phyloP scores from a whole-genome alignment of 2,329 filamentous ascomycete species.

The Colletotrichum aenigma region DNA sequence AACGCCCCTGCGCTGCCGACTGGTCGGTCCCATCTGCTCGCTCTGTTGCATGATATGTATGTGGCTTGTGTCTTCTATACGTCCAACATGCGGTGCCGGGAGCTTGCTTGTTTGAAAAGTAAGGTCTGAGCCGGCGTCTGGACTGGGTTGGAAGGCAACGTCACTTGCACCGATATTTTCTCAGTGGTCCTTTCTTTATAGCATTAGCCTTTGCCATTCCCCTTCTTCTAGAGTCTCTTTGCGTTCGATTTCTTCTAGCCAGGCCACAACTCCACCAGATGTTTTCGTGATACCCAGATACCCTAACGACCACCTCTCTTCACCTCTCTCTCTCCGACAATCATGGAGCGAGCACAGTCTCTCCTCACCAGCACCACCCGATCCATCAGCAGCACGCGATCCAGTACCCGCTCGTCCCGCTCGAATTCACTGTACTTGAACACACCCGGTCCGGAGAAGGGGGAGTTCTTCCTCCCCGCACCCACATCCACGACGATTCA shows the following conservation, averaged over 20 bases:
- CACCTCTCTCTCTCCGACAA: constrained; percentile 9
- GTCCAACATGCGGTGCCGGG: constrained; percentile 10
- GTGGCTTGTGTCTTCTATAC: constrained; percentile 14
- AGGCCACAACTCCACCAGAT: not conserved
- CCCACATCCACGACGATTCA: constrained; percentile 15
- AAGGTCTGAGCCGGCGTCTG: constrained; percentile 18
- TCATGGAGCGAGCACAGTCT: constrained; percentile 22
- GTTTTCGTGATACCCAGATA: constrained; percentile 19
- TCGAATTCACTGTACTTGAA: constrained; percentile 17
- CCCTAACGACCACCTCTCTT: not conserved
- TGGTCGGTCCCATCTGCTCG: constrained; percentile 17
- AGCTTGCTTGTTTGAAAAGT: constrained; percentile 8
- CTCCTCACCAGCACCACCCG: constrained; percentile 19
- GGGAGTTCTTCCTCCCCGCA: constrained; percentile 18
- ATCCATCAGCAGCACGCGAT: constrained; percentile 19
- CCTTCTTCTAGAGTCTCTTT: not conserved
- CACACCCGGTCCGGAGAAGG: constrained; percentile 12
- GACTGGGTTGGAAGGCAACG: constrained; percentile 4
- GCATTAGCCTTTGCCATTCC: constrained; percentile 10
- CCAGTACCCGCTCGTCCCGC: constrained; percentile 21
- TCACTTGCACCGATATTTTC: not conserved
- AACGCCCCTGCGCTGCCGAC: not conserved
- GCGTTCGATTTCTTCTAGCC: not conserved
- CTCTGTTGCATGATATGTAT: constrained; percentile 18
- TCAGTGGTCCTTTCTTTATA: constrained; percentile 6